Conservation (phyloP, 192 early-diverging fungal species). For the Backusella circina region DNA sequence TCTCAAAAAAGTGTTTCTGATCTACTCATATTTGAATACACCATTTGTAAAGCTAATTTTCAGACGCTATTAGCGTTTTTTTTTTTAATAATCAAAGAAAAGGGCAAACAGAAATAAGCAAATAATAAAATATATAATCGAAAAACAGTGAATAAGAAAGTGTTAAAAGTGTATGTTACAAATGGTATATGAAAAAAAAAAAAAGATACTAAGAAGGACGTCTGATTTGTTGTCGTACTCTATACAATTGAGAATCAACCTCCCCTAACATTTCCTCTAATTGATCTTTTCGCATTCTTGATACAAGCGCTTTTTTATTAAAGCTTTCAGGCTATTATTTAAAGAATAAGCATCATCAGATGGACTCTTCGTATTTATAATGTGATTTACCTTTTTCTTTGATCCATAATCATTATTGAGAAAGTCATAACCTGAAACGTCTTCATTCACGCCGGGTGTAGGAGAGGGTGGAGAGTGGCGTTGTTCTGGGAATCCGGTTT, state of each 20-base stretch:
- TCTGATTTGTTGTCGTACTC: slow-evolving; percentile 42
- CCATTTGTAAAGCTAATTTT: neutral
- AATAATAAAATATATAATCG: neutral
- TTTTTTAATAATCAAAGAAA: neutral
- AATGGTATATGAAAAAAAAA: neutral
- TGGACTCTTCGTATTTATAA: too few species aligned
- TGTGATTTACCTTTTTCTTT: slow-evolving; percentile 6
- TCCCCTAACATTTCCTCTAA: slow-evolving; percentile 48
- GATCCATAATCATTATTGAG: neutral
- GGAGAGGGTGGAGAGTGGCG: neutral
- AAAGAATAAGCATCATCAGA: too few species aligned
- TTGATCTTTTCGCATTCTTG: slow-evolving; percentile 43
- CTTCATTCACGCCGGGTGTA: neutral
- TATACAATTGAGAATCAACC: slow-evolving; percentile 44
- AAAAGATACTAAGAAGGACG: neutral
- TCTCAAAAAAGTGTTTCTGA: too few species aligned
- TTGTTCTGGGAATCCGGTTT: slow-evolving; percentile 2
- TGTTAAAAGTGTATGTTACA: neutral
- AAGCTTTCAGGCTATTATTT: neutral
- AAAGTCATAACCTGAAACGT: neutral
- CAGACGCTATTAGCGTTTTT: neutral
- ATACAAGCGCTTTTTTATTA: slow-evolving; percentile 40
- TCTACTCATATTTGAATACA: too few species aligned
- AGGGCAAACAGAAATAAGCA: neutral
- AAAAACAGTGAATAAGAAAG: neutral